Base-by-base conservation (phyloP, 352 stramenopile species). In the Aphanomyces astaci region DNA sequence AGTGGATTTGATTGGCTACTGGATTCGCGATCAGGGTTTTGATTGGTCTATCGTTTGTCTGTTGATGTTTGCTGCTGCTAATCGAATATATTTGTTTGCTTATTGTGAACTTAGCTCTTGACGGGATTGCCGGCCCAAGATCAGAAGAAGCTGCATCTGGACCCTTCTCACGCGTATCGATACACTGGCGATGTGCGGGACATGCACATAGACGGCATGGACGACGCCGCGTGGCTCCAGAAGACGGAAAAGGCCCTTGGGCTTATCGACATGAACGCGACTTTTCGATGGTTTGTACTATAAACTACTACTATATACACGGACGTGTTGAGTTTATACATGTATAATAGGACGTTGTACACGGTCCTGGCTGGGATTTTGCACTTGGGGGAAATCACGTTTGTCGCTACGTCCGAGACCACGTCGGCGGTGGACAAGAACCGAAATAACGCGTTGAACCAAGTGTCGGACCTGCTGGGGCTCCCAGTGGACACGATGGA, bases 351-450 rank as follows among this genome's bases (percentile, higher is more conserved):
- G 64, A 73, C 48, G 24, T 19, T 66, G 0, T 92, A 94, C 71
- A 79, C 92, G 71, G 76, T 94, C 46, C 66, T 95, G 17, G 77
- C 87, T 4, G 97, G 95, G 67, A 84, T 99, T 33, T 75, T 99
- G 62, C 86, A 99, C 70, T 78, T 99, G 5, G 97, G 97, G 59
- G 96, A 99, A 73, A 87, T 99, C 22, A 81, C 84, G 28, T 99
- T 99, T 45, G 64, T 76, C 28, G 76, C 78, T 19, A 86, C 71
- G 45, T 82, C 82, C 13, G 87, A 95, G 59, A 87, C 73, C 15
- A 84, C 84, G 19, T 93, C 85, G 22, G 72, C 76, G 0, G 92
- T 94, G 63, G 89, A 82, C 39, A 91, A 73, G n/a, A 70, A 71
- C n/a, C n/a, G n/a, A 15, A 72, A 84, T 10, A 17, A 59, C 36